Base-by-base conservation (phyloP, 768 basidiomycete genomes). In the Pisolithus microcarpus region DNA sequence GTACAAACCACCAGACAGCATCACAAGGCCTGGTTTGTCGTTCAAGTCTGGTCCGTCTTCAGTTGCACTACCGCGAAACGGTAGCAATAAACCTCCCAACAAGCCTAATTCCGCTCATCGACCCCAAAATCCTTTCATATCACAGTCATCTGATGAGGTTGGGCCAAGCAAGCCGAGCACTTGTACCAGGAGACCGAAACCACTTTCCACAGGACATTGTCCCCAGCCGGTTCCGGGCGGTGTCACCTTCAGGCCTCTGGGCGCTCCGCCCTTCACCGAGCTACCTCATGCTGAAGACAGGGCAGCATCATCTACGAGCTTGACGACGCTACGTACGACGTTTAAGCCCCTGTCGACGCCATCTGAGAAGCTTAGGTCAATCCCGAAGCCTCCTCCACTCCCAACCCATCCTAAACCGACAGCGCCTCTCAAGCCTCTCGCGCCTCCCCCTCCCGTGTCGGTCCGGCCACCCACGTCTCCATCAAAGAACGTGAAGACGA, bases 401-500 rank as follows among this genome's bases (percentile, higher is more conserved):
- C 64, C 67, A 13, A 31, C 58, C n/a, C 45, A 16, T 53, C 2
- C 36, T 50, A 64, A 56, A 45, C 53, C 48, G 2, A 43, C 54
- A 9, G 48, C 38, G 1, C 53, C 34, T n/a, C 56, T 70, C 38
- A 64, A 62, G 44, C 51, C 60, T 15, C 61, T 62, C 10, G 61
- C 58, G 26, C 67, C 62, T 6, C 73, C 73, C 6, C 59, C 60
- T 7, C 45, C 58, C 6, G n/a, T 36, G 1, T 19, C 45, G 4
- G 3, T 8, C 11, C 43, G 19, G 5, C 56, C 49, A 28, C 59
- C 59, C 0, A 23, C 56, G 7, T 54, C 64, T 1, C 57, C 65
- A 4, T 58, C 68, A 34, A 73, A 75, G 51, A 62, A 65, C 5
- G 57, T 79, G 58, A 72, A 70, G 42, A 75, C 80, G 7, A 76